Evolutionary conservation across 768 basidiomycete genomes (phyloP), one percentile per base, ranked within the genome.

Genomic region (Filobasidium wieringae): DNA sequence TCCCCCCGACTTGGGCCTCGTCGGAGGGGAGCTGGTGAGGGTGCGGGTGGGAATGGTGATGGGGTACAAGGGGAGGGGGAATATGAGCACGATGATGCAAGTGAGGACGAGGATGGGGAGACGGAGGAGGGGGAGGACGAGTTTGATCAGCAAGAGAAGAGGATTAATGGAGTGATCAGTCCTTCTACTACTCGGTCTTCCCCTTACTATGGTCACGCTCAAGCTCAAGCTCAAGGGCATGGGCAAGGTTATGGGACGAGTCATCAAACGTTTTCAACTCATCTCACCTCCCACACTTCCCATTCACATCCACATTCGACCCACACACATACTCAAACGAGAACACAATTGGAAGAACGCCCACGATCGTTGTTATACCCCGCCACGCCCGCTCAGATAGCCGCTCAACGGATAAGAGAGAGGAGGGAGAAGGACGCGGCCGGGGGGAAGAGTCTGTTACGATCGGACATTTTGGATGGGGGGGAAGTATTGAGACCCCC

Each of bases 351-450:
- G 5, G 63, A 61, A 37, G 66, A 69, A 59, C 51, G 69, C 14
- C 65, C 69, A 2, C 47, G 71, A 29, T 67, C 68, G 30, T 66
- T 70, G 7, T 34, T 65, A 3, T 72, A 66, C 61, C 69, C 69
- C 7, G 69, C 69, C 30, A 72, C 71, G 5, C 71, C 71, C 2
- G 71, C 71, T 6, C 71, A 72, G 51, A 62, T 63, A 47, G 70
- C 57, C 11, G 57, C 57, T 8, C 56, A 57, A 19, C 39, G 29
- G 43, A 47, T 47, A 19, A 47, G 29, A 27, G 43, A 71, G 54
- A 51, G 55, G 39, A 22, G 29, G 43, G 43, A 71, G 54, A 51
- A 54, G 39, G 17, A 47, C 43, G 43, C 43, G 36, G 36, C 11
- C n/a, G 36, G 36, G 36, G 69, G 7, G 69, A 68, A 67, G 67